phyloP scores from a whole-genome alignment of 495 filamentous ascomycete species.

The Podospora pseudopauciseta region DNA sequence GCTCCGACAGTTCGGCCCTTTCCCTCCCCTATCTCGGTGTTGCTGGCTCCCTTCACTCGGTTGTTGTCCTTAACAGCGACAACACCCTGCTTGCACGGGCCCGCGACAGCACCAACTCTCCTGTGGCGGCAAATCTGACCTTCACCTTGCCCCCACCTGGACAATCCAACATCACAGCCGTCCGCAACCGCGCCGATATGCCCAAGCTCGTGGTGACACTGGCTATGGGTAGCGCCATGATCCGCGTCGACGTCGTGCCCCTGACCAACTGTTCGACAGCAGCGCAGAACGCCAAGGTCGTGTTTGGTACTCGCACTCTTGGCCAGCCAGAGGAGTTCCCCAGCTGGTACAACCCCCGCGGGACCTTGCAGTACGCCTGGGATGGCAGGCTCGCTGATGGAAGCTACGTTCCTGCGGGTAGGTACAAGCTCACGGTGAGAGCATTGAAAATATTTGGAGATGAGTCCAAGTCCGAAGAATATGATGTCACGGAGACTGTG shows the following conservation, averaged over 20 bases:
- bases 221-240: slow-evolving; percentile 42
- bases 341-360: slow-evolving; percentile 38
- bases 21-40: slow-evolving; percentile 52
- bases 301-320: slow-evolving; percentile 40
- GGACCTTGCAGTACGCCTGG: slow-evolving; percentile 32
- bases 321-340: slow-evolving; percentile 37
- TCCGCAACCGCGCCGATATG: slow-evolving; percentile 25
- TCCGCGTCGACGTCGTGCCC: slow-evolving; percentile 45
- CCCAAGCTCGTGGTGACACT: slow-evolving; percentile 33
- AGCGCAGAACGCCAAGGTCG: slow-evolving; percentile 25
- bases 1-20: slow-evolving; percentile 45
- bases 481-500: slow-evolving; percentile 37
- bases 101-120: slow-evolving; percentile 28
- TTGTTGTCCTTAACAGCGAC: slow-evolving; percentile 36
- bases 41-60: slow-evolving; percentile 41
- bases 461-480: slow-evolving; percentile 29
- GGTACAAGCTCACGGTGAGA: slow-evolving; percentile 44
- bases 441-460: slow-evolving; percentile 46
- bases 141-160: slow-evolving; percentile 42
- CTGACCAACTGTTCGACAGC: slow-evolving; percentile 26
- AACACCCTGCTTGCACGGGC: slow-evolving; percentile 35
- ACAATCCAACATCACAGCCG: slow-evolving; percentile 33
- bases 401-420: slow-evolving; percentile 39
- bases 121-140: slow-evolving; percentile 35
- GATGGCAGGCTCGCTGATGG: slow-evolving; percentile 44